A percentile compares a stretch with the other conserved stretches of the same genome.
phyloP scores from a whole-genome alignment of 345 rosid species.

The Firmiana major region DNA sequence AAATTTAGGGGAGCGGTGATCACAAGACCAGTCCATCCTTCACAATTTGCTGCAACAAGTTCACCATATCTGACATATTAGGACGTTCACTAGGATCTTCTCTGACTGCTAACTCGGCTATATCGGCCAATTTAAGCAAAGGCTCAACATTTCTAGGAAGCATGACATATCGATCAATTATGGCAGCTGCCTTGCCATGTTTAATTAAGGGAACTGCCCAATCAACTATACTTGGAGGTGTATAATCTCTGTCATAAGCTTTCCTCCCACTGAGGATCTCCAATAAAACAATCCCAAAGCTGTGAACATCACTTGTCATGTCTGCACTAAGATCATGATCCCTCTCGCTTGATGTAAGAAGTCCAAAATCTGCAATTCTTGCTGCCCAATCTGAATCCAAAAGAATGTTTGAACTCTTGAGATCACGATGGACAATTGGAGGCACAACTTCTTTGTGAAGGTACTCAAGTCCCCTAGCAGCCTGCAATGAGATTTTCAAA shows the following conservation, averaged over 20 bases:
- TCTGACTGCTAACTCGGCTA: conserved; percentile 66
- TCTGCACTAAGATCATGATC: conserved; percentile 48
- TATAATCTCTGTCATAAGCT: conserved; percentile 59
- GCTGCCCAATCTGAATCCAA: conserved; percentile 90
- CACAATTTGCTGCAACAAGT: conserved; percentile 60
- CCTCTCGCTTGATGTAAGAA: conserved; percentile 48
- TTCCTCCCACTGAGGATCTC: conserved; percentile 93
- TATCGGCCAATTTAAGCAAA: conserved; percentile 70
- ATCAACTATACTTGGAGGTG: conserved; percentile 56
- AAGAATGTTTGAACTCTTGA: conserved; percentile 76
- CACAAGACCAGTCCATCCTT: conserved; percentile 65
- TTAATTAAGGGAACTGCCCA: conserved; percentile 75
- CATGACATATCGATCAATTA: conserved; percentile 53
- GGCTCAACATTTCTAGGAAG: conserved; percentile 87
- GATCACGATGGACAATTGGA: conserved; percentile 59
- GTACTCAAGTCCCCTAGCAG: conserved; percentile 80
- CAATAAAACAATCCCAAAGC: conserved; percentile 64
- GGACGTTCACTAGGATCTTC: conserved; percentile 73
- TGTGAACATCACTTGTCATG: conserved; percentile 55
- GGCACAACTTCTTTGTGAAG: conserved; percentile 72
- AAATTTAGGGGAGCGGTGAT: conserved; percentile 9
- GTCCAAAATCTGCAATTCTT: conserved; percentile 82
- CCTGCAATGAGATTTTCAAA: conserved; percentile 64
- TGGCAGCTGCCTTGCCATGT: conserved; percentile 61
- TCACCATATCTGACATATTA: conserved; percentile 52